phyloP scores from a whole-genome alignment of 345 rosid species.

The Camelina laxa region DNA sequence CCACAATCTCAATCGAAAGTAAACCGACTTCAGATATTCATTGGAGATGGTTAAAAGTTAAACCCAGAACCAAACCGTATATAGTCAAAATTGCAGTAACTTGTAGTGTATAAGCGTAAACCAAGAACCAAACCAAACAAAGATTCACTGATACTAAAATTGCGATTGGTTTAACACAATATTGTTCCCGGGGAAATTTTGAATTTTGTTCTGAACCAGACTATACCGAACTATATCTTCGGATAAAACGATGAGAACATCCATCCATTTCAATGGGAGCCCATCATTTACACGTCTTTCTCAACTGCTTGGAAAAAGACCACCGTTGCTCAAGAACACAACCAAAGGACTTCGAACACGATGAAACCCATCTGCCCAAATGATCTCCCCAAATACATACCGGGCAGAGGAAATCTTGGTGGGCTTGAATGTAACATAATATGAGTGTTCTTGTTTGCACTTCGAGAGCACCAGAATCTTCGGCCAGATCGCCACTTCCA shows the following conservation, averaged over 20 bases:
- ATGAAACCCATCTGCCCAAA: constrained; percentile 68
- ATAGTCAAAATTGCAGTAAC: background rate
- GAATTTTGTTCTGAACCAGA: no score
- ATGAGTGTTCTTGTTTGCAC: constrained; percentile 47
- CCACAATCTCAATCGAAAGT: background rate
- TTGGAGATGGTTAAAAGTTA: background rate
- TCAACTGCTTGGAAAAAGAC: background rate
- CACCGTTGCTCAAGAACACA: constrained; percentile 46
- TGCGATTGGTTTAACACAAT: no score
- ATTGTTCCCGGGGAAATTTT: no score
- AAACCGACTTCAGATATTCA: background rate
- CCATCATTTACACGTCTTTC: background rate
- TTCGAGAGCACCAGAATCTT: constrained; percentile 50
- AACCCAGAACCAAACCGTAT: background rate
- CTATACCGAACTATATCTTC: background rate
- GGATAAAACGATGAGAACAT: background rate
- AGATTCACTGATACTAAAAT: background rate
- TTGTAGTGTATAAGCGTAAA: background rate
- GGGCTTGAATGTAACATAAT: constrained; percentile 57
- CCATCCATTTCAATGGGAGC: background rate
- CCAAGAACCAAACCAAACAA: background rate
- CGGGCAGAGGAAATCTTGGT: constrained; percentile 53
- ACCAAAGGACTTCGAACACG: constrained; percentile 65
- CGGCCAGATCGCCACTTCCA: constrained; percentile 68
- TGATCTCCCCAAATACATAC: constrained; percentile 68